A percentile compares a stretch with the other conserved stretches of the same genome.
phyloP scores from a whole-genome alignment of 73 alveolate genomes.

The Tetrahymena borealis region DNA sequence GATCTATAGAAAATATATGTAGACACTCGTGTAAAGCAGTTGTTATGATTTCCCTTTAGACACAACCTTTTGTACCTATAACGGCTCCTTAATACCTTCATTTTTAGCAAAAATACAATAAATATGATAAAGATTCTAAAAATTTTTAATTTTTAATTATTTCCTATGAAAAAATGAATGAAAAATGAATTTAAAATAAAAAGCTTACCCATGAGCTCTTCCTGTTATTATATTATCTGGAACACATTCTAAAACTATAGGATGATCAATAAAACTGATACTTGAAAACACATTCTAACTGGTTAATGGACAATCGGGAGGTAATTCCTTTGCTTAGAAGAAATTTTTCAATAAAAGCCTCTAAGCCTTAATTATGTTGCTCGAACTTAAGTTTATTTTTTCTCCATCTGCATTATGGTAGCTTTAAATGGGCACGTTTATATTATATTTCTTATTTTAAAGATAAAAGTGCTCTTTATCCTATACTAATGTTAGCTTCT shows the following conservation, averaged over 20 bases:
- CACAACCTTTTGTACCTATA: background rate
- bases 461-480: background rate
- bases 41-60: background rate
- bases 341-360: background rate
- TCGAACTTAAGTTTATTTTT: background rate
- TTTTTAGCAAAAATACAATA: too few relatives aligned
- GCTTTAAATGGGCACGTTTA: background rate
- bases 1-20: background rate
- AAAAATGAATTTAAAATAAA: background rate
- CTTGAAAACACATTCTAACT: background rate
- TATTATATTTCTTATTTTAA: background rate
- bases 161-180: too few relatives aligned
- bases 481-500: background rate
- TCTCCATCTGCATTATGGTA: background rate
- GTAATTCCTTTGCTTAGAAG: background rate
- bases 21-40: background rate
- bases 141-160: too few relatives aligned
- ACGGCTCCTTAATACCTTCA: background rate
- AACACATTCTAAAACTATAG: background rate
- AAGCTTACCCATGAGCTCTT: background rate
- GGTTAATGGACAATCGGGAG: background rate
- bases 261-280: background rate
- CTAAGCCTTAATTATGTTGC: background rate
- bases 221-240: background rate
- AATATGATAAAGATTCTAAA: too few relatives aligned